phyloP scores from a whole-genome alignment of 2,329 filamentous ascomycete species.

The Colletotrichum sp. region DNA sequence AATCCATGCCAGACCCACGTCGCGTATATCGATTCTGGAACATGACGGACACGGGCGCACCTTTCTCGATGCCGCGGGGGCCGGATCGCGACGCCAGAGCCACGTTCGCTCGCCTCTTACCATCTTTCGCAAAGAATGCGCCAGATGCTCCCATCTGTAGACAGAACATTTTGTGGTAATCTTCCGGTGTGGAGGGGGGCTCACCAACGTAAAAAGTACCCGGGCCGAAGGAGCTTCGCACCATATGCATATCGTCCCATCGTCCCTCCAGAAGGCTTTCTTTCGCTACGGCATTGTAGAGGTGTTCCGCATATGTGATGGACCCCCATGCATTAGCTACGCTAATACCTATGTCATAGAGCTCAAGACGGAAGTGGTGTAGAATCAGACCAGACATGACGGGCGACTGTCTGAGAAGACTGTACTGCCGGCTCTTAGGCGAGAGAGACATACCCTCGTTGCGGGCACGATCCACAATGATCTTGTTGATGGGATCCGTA shows the following conservation, averaged over 20 bases:
- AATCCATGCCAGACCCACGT: neutral
- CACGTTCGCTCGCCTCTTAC: neutral
- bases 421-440: neutral
- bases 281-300: neutral
- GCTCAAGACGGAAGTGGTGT: neutral
- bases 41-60: neutral
- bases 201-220: neutral
- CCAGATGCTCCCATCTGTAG: neutral
- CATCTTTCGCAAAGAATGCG: neutral
- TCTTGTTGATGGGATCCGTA: no score
- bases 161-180: neutral
- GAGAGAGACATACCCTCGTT: no score
- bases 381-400: neutral
- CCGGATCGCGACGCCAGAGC: neutral
- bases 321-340: neutral
- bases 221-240: neutral
- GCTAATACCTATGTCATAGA: neutral
- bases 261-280: neutral
- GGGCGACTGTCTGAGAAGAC: neutral
- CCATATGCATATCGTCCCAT: neutral
- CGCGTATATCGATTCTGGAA: neutral
- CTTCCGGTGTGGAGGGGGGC: neutral
- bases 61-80: neutral
- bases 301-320: neutral
- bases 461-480: no score